A percentile compares a stretch with the other conserved stretches of the same genome.
Conservation (phyloP, 805 yeast genomes). For the Candida verbasci region DNA sequence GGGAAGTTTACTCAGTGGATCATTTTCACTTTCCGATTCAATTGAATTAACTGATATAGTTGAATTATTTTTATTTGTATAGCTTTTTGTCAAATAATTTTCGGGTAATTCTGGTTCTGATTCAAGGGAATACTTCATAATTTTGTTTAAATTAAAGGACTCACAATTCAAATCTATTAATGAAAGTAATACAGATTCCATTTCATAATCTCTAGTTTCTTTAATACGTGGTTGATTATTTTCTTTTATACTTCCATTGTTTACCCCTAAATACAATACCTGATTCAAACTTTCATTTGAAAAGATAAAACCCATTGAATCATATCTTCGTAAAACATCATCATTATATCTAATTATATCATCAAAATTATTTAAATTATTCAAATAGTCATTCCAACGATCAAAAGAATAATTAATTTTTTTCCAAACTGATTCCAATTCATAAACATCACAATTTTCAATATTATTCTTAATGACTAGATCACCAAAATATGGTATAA, state of each 20-base stretch:
- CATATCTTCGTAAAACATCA: conserved; percentile 36
- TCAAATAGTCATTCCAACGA: conserved; percentile 77
- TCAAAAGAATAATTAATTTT: conserved; percentile 68
- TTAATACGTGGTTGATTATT: neutral
- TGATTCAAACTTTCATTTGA: conserved; percentile 42
- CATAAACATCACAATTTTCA: conserved; percentile 34
- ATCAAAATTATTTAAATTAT: conserved; percentile 42
- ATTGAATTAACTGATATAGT: conserved; percentile 10
- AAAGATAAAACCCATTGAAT: conserved; percentile 38
- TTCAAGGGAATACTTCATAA: conserved; percentile 61
- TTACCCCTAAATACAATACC: conserved; percentile 37
- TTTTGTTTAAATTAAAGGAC: conserved; percentile 45
- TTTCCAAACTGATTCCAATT: conserved; percentile 61
- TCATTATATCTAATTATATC: conserved; percentile 36
- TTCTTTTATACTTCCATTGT: conserved; percentile 21
- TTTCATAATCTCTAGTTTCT: conserved; percentile 9
- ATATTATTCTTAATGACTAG: conserved; percentile 47
- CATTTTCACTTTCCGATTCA: conserved; percentile 14
- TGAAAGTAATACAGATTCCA: conserved; percentile 39
- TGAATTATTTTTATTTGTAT: conserved; percentile 2
- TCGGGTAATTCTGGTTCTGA: conserved; percentile 59
- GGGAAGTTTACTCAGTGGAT: conserved; percentile 24
- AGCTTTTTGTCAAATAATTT: conserved; percentile 21
- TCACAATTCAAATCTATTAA: conserved; percentile 41
- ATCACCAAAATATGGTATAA: conserved; percentile 90